These are phyloP conservation scores for Fusarium nygamai DNA, from an alignment of 2,329 filamentous ascomycete species.

Conservation along the genomic window DNA sequence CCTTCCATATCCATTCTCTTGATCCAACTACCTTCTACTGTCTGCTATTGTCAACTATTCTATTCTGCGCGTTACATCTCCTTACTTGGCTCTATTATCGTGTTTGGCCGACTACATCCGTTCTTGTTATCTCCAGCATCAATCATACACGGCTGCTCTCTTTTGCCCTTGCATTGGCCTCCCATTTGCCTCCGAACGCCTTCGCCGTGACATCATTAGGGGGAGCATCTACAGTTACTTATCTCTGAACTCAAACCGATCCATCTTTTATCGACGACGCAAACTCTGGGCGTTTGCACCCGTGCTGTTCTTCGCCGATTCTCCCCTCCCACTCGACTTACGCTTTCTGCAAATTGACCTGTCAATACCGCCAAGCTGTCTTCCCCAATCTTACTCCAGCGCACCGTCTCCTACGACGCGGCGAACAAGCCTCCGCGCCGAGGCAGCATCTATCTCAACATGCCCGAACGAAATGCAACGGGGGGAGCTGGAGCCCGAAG, in stretches of 20 bases:
- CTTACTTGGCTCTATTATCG: conserved; percentile 10
- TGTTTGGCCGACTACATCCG: conserved; percentile 23
- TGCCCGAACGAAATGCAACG: conserved; percentile 62
- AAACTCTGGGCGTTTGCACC: conserved; percentile 12
- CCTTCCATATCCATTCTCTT: conserved; percentile 27
- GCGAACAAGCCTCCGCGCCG: conserved; percentile 75
- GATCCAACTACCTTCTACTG: conserved; percentile 19
- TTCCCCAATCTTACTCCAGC: conserved; percentile 85
- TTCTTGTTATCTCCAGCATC: conserved; percentile 34
- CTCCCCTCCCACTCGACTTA: conserved; percentile 14
- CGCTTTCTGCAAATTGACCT: conserved; percentile 35
- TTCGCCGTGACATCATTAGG: conserved; percentile 46
- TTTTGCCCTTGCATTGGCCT: conserved; percentile 37
- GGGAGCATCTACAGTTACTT: conserved; percentile 33
- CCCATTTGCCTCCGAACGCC: conserved; percentile 29
- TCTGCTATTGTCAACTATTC: conserved; percentile 5
- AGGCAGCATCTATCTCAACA: conserved; percentile 67
- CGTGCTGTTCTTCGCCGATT: conserved; percentile 16
- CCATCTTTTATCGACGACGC: conserved; percentile 20
- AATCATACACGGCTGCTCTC: conserved; percentile 27
- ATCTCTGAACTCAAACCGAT: conserved; percentile 14
- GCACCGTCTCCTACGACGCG: conserved; percentile 91
- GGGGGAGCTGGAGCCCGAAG: conserved; percentile 70
- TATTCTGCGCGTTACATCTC: conserved; percentile 11
- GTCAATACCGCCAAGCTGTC: conserved; percentile 94